A percentile compares a stretch with the other conserved stretches of the same genome.
Conservation (phyloP, 805 yeast species). For the Teunomyces lycoperdinae region DNA sequence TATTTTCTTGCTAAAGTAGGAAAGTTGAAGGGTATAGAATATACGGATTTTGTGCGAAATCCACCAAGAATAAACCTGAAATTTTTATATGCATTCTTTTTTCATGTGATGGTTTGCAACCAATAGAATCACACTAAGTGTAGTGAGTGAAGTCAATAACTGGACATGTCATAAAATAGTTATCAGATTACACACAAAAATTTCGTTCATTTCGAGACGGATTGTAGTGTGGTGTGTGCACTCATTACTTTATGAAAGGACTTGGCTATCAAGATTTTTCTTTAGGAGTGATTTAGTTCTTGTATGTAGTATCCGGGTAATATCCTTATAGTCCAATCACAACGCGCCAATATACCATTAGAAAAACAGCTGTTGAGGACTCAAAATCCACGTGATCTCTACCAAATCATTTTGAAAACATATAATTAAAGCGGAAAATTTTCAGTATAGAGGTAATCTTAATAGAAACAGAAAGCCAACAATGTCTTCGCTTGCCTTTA, state of each 20-base stretch:
- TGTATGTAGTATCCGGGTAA: background rate
- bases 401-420: conserved; percentile 4
- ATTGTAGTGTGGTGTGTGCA: too few species aligned
- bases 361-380: conserved; percentile 1
- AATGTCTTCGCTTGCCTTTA: conserved; percentile 43
- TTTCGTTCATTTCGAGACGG: too few species aligned
- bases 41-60: background rate
- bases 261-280: background rate
- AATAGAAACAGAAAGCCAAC: conserved; percentile 8
- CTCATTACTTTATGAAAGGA: background rate
- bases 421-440: conserved; percentile 4
- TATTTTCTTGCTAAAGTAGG: too few species aligned
- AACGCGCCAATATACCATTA: conserved; percentile 1
- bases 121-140: background rate
- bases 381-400: background rate
- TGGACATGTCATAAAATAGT: background rate
- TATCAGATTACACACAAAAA: background rate
- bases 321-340: background rate
- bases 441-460: conserved; percentile 1
- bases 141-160: background rate
- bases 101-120: background rate
- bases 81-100: background rate
- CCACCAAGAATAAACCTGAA: too few species aligned
- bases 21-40: too few species aligned
- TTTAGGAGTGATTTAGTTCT: background rate